Evolutionary conservation across 192 early-diverging fungal species (phyloP).

Genomic region (Gamsiella multidivaricata): DNA sequence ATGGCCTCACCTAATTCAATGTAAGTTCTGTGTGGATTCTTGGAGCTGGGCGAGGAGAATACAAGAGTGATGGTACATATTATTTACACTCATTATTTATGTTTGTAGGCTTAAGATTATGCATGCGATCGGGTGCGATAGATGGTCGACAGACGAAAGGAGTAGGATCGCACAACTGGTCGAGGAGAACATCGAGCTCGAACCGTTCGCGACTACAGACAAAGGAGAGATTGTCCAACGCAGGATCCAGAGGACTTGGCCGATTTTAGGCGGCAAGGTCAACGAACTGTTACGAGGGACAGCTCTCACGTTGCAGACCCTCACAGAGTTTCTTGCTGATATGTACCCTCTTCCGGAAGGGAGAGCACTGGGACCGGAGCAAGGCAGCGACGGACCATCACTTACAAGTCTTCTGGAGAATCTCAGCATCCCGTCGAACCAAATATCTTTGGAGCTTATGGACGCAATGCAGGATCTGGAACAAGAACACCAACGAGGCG

Average conservation of each 20-base stretch:
- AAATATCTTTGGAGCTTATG: neutral
- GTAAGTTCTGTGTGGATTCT: neutral
- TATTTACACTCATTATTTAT: neutral
- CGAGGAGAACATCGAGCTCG: slow-evolving; percentile 7
- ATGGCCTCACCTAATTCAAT: neutral
- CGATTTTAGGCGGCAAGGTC: neutral
- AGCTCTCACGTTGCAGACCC: neutral
- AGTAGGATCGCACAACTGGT: neutral
- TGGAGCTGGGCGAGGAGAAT: neutral
- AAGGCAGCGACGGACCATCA: neutral
- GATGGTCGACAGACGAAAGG: neutral
- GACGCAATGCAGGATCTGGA: neutral
- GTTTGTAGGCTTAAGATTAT: slow-evolving; percentile 18
- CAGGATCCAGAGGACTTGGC: slow-evolving; percentile 3
- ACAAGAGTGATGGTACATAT: no score
- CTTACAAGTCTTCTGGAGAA: neutral
- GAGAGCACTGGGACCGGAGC: neutral
- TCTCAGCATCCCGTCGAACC: slow-evolving; percentile 7
- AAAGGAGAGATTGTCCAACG: neutral
- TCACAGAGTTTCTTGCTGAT: slow-evolving; percentile 7
- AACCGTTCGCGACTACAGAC: neutral
- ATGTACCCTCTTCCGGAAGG: slow-evolving; percentile 11
- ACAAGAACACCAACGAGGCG: neutral
- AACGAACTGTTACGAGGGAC: neutral
- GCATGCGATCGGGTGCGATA: neutral